Evolutionary conservation across 768 basidiomycete genomes (phyloP), one percentile per base, ranked within the genome.

Genomic region (Mycena floridula): DNA sequence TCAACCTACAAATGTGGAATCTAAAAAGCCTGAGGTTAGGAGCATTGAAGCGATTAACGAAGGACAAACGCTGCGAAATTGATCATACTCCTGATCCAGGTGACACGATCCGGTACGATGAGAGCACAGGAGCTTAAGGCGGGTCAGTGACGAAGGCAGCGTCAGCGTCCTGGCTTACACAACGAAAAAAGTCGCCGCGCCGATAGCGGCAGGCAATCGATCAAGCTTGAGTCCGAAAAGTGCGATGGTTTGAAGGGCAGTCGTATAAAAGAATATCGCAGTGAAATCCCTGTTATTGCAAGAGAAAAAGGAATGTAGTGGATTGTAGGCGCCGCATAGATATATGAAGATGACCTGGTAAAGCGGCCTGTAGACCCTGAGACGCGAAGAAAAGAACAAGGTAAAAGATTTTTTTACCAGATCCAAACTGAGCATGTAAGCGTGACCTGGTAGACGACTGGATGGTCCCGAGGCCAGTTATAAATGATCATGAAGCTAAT

Each of bases 51-150:
- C n/a, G n/a, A n/a, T n/a, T n/a, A n/a, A n/a, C n/a, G n/a, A n/a
- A n/a, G n/a, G n/a, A n/a, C n/a, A n/a, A n/a, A n/a, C n/a, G 88
- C 55, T 42, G 83, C 61, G 54, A 88, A 85, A 64, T 83, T 80
- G 54, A 86, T 72, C 61, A 81, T 69, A 64, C 62, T 62, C 52
- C 70, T 58, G 32, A 50, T 50, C 67, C 64, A 67, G 16, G 55
- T 57, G 13, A 47, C 53, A 30, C 55, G 55, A 25, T 61, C 46
- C 1, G 72, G 72, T 44, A 72, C 65, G 53, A 74, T 63, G 4
- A 68, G 48, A 38, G 61, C 56, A 26, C 24, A 22, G 16, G 43
- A 22, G 25, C 12, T 38, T 11, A 38, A 38, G 11, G 21, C 12
- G 9, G 20, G 18, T 11, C 37, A 38, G 37, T 20, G 37, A 20